A percentile compares a stretch with the other conserved stretches of the same genome.
These are phyloP conservation scores for Candida orba DNA, from an alignment of 805 yeast species.

Conservation along the genomic window DNA sequence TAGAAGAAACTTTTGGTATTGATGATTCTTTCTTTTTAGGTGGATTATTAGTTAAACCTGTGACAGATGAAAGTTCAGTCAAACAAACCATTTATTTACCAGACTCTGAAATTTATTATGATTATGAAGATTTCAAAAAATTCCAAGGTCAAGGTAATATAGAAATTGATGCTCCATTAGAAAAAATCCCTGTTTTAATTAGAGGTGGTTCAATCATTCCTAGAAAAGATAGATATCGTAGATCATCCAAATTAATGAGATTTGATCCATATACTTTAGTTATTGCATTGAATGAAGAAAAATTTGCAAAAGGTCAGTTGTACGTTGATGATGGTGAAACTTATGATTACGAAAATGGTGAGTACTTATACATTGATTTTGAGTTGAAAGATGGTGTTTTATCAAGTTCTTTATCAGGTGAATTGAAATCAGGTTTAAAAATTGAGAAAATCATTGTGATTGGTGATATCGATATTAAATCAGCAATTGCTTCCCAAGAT, in stretches of 20 bases:
- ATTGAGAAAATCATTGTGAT: slow-evolving; percentile 53
- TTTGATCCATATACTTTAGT: slow-evolving; percentile 76
- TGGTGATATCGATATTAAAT: slow-evolving; percentile 23
- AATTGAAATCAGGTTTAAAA: slow-evolving; percentile 20
- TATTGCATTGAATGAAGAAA: slow-evolving; percentile 45
- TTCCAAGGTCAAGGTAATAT: slow-evolving; percentile 34
- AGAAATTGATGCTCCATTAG: slow-evolving; percentile 38
- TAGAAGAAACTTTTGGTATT: slow-evolving; percentile 42
- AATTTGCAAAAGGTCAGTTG: slow-evolving; percentile 48
- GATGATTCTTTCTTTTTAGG: slow-evolving; percentile 86
- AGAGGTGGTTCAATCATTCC: slow-evolving; percentile 76
- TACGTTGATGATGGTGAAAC: slow-evolving; percentile 86
- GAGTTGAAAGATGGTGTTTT: slow-evolving; percentile 29
- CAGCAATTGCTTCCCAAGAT: slow-evolving; percentile 29
- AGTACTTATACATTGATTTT: slow-evolving; percentile 39
- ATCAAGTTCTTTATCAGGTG: slow-evolving; percentile 21
- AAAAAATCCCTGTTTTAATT: slow-evolving; percentile 61
- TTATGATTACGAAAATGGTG: slow-evolving; percentile 46
- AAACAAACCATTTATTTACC: slow-evolving; percentile 30
- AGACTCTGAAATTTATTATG: slow-evolving; percentile 50
- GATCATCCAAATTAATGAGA: slow-evolving; percentile 69
- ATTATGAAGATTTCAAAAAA: slow-evolving; percentile 33
- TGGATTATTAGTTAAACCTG: slow-evolving; percentile 76
- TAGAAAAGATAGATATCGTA: slow-evolving; percentile 65
- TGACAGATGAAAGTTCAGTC: slow-evolving; percentile 46